Base-by-base conservation (phyloP, 306 rosid species). In the Geum urbanum region DNA sequence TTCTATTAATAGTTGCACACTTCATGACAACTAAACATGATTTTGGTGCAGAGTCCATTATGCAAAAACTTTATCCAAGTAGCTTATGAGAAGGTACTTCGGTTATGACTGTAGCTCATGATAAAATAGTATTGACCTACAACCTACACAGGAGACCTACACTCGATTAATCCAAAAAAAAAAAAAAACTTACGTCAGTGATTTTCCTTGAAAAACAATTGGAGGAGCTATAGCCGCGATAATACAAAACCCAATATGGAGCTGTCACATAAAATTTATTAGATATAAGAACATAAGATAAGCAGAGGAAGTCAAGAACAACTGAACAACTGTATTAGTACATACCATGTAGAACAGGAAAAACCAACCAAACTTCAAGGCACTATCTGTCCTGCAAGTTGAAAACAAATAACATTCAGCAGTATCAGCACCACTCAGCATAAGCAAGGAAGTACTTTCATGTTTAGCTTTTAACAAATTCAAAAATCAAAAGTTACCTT, bases 151-250 rank as follows among this genome's bases (percentile, higher is more conserved):
- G 44, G 12, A 63, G 19, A 10, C 15, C n/a, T 41, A n/a, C 72
- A 71, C 57, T 18, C 66, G 35, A 5, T 18, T 3, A 72, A 43
- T 49, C 18, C 27, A 53, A 20, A 54, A 15, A 27, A 35, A 65
- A 13, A 20, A 7, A 69, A 69, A 62, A 62, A 81, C 97, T 91
- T 88, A 91, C 99, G 99, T 87, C 76, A 94, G 85, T 65, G 99
- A 94, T 79, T 77, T 84, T 61, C 99, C 99, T 59, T 88, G 96
- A 66, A 94, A 94, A 84, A 94, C 99, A 75, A 94, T 48, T 8
- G 97, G 99, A 63, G 99, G 99, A 2, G 99, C 99, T 74, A 94
- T 94, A 8, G 99, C 96, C 72, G 99, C 99, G 65, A 91, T 75
- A 67, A 94, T 78, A 77, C 97, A 94, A 87, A 94, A 94, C 60